A percentile compares a stretch with the other conserved stretches of the same genome.
phyloP scores from a whole-genome alignment of 495 filamentous ascomycete genomes.

The Niebla homalea region DNA sequence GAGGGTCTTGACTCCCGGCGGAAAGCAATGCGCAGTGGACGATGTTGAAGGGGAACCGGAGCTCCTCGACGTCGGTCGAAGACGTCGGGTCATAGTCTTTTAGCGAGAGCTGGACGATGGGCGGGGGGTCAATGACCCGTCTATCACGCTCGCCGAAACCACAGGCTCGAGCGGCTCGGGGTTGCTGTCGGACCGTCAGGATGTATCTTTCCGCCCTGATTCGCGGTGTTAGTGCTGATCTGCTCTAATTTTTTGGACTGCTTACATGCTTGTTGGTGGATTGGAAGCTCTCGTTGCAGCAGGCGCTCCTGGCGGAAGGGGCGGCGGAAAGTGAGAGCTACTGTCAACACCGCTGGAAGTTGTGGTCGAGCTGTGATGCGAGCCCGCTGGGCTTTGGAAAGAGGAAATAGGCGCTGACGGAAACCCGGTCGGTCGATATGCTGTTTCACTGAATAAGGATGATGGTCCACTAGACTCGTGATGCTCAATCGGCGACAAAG shows the following conservation, averaged over 20 bases:
- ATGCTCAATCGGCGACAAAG: slow-evolving; percentile 10
- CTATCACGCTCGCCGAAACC: slow-evolving; percentile 90
- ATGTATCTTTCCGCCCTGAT: slow-evolving; percentile 29
- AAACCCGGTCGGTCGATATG: slow-evolving; percentile 3
- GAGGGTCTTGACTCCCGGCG: slow-evolving; percentile 15
- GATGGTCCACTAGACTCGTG: slow-evolving; percentile 1
- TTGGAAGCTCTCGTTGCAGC: background rate
- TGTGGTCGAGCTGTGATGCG: slow-evolving; percentile 10
- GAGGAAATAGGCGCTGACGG: background rate
- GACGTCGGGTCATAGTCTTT: slow-evolving; percentile 45
- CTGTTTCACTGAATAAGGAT: slow-evolving; percentile 12
- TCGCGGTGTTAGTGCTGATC: background rate
- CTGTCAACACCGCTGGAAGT: slow-evolving; percentile 10
- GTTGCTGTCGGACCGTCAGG: slow-evolving; percentile 79
- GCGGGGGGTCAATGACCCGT: slow-evolving; percentile 86
- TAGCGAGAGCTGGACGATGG: slow-evolving; percentile 77
- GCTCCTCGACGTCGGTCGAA: slow-evolving; percentile 39
- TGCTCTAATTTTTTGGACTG: background rate
- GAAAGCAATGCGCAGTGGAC: slow-evolving; percentile 61
- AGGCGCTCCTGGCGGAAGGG: background rate
- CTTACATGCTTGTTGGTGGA: slow-evolving; percentile 5
- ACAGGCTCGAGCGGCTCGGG: slow-evolving; percentile 77
- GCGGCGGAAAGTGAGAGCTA: background rate
- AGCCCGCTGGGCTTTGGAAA: slow-evolving; percentile 8
- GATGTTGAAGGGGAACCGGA: slow-evolving; percentile 64